phyloP scores from a whole-genome alignment of 495 filamentous ascomycete species.

The Lineolata rhizophorae region DNA sequence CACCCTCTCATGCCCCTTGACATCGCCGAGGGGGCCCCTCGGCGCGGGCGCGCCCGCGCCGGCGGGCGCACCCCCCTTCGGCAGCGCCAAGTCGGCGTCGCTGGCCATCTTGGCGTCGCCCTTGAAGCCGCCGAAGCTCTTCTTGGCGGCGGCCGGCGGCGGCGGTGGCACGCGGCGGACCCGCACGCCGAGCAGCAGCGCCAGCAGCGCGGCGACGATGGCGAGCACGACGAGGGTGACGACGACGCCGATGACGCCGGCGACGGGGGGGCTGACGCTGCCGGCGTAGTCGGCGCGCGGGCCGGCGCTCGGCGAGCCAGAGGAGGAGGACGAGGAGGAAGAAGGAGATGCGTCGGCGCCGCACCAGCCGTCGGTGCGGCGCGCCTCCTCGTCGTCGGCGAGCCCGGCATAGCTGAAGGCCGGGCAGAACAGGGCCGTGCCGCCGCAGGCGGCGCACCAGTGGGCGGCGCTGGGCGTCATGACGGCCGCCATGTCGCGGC shows the following conservation, averaged over 20 bases:
- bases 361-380: slow-evolving; percentile 1
- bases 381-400: background rate
- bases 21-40: slow-evolving; percentile 5
- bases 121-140: slow-evolving; percentile 15
- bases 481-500: slow-evolving; percentile 31
- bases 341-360: no score
- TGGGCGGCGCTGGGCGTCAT: slow-evolving; percentile 29
- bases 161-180: slow-evolving; percentile 10
- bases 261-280: slow-evolving; percentile 10
- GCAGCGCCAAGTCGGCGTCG: slow-evolving; percentile 14
- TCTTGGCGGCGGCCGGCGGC: background rate
- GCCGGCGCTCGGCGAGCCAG: background rate
- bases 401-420: slow-evolving; percentile 9
- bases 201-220: slow-evolving; percentile 11
- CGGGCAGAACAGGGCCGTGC: slow-evolving; percentile 35
- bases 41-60: slow-evolving; percentile 7
- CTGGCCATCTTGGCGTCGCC: slow-evolving; percentile 15
- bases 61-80: slow-evolving; percentile 8
- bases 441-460: slow-evolving; percentile 49
- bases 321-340: slow-evolving; percentile 31
- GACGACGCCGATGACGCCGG: slow-evolving; percentile 17
- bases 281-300: background rate
- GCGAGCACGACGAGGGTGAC: slow-evolving; percentile 13
- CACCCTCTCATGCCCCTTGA: slow-evolving; percentile 13
- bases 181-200: slow-evolving; percentile 19